Evolutionary conservation across 2,329 filamentous ascomycete genomes (phyloP).

Genomic region (Alternaria rosae): DNA sequence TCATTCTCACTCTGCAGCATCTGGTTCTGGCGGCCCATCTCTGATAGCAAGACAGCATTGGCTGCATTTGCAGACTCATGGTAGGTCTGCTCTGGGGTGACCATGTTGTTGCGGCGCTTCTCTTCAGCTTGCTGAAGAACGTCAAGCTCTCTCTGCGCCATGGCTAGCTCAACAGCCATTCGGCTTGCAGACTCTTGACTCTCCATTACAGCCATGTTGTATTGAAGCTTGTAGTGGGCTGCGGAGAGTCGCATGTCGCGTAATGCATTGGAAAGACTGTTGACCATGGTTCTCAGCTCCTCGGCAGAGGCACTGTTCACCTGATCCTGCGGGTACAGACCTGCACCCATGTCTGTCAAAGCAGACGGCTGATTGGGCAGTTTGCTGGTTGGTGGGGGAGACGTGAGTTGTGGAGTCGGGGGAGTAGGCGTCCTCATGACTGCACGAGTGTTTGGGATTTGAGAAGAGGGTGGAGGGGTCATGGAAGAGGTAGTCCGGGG

Average conservation of each 20-base stretch:
- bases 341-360: conserved; percentile 45
- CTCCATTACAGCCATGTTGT: conserved; percentile 82
- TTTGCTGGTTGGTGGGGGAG: conserved; percentile 56
- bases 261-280: conserved; percentile 60
- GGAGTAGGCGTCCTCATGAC: conserved; percentile 59
- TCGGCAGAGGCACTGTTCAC: conserved; percentile 61
- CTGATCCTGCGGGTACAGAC: conserved; percentile 58
- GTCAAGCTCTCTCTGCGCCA: conserved; percentile 87
- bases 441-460: conserved; percentile 56
- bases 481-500: conserved; percentile 60
- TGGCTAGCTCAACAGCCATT: conserved; percentile 88
- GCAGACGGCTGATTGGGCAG: conserved; percentile 35
- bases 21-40: conserved; percentile 65
- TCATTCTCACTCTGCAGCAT: conserved; percentile 71
- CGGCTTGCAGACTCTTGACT: conserved; percentile 85
- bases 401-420: conserved; percentile 57
- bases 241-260: conserved; percentile 79
- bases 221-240: conserved; percentile 89
- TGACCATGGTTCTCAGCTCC: conserved; percentile 63
- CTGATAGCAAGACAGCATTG: conserved; percentile 64
- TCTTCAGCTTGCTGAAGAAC: conserved; percentile 79
- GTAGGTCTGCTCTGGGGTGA: conserved; percentile 61
- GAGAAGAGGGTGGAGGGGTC: conserved; percentile 70
- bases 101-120: conserved; percentile 65
- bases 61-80: conserved; percentile 58